A percentile compares a stretch with the other conserved stretches of the same genome.
Evolutionary conservation across 1,284 basidiomycete genomes (phyloP).

Genomic region (Melampsora larici-populina): DNA sequence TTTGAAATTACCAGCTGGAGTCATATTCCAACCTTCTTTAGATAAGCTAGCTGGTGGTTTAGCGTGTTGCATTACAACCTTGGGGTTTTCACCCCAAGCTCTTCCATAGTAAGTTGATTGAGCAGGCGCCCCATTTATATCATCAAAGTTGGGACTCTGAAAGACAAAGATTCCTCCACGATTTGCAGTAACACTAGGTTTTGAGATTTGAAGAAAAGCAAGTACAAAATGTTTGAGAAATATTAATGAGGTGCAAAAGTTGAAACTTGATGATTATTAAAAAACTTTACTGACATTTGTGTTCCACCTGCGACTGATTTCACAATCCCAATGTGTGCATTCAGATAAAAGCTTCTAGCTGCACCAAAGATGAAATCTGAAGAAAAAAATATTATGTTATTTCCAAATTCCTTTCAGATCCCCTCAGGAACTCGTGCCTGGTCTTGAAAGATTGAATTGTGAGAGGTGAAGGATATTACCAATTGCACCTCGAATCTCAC

Average conservation of each 20-base stretch:
- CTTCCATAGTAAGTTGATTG: neutral
- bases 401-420: too few relatives aligned
- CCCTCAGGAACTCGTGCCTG: too few relatives aligned
- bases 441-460: neutral
- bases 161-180: neutral
- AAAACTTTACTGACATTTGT: too few relatives aligned
- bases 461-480: slow-evolving; percentile 7
- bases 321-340: too few relatives aligned
- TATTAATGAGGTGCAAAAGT: too few relatives aligned
- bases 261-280: too few relatives aligned
- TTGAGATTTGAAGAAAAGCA: too few relatives aligned
- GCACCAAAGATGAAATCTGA: slow-evolving; percentile 39
- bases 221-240: too few relatives aligned
- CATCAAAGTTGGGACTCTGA: neutral
- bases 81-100: neutral
- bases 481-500: slow-evolving; percentile 28
- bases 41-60: neutral
- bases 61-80: neutral
- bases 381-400: neutral
- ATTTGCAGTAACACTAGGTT: neutral
- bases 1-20: neutral
- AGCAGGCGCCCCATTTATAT: neutral
- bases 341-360: slow-evolving; percentile 8
- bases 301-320: too few relatives aligned
- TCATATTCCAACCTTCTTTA: neutral